Evolutionary conservation across 495 filamentous ascomycete species (phyloP).

Genomic region (Xanthoparmelia taractica): DNA sequence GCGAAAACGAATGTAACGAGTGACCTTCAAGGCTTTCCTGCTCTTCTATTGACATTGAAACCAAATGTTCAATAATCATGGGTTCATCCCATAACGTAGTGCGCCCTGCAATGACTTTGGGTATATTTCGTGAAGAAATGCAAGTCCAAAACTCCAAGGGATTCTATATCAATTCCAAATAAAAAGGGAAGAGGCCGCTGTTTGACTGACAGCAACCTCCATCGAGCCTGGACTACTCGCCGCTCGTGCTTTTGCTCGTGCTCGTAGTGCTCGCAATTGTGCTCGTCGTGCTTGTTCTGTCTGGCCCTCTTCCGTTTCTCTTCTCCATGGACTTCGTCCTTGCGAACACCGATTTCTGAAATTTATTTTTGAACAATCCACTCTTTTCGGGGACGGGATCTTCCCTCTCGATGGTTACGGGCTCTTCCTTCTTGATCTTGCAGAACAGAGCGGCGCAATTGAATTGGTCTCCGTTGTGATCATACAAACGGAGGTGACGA

Average conservation of each 20-base stretch:
- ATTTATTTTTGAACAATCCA: slow-evolving; percentile 36
- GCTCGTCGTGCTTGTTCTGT: slow-evolving; percentile 14
- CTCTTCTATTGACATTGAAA: slow-evolving; percentile 9
- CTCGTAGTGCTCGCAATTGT: slow-evolving; percentile 6
- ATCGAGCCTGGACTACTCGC: slow-evolving; percentile 14
- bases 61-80: slow-evolving; percentile 1
- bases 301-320: slow-evolving; percentile 15
- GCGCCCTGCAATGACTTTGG: slow-evolving; percentile 16
- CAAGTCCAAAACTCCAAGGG: slow-evolving; percentile 8
- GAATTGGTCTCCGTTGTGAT: slow-evolving; percentile 81
- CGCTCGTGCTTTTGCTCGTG: slow-evolving; percentile 9
- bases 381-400: slow-evolving; percentile 44
- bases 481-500: slow-evolving; percentile 88
- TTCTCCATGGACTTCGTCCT: slow-evolving; percentile 42
- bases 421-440: slow-evolving; percentile 61
- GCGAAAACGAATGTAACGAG: slow-evolving; percentile 9
- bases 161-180: slow-evolving; percentile 2
- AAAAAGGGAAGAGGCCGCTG: slow-evolving; percentile 2
- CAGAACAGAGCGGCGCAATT: slow-evolving; percentile 93
- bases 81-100: slow-evolving; percentile 1
- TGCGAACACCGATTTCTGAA: slow-evolving; percentile 41
- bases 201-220: neutral
- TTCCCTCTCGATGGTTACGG: slow-evolving; percentile 43
- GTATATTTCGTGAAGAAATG: slow-evolving; percentile 16
- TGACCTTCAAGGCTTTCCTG: slow-evolving; percentile 21